These are phyloP conservation scores for Albifimbria verrucaria DNA, from an alignment of 2,329 filamentous ascomycete genomes.

Conservation along the genomic window DNA sequence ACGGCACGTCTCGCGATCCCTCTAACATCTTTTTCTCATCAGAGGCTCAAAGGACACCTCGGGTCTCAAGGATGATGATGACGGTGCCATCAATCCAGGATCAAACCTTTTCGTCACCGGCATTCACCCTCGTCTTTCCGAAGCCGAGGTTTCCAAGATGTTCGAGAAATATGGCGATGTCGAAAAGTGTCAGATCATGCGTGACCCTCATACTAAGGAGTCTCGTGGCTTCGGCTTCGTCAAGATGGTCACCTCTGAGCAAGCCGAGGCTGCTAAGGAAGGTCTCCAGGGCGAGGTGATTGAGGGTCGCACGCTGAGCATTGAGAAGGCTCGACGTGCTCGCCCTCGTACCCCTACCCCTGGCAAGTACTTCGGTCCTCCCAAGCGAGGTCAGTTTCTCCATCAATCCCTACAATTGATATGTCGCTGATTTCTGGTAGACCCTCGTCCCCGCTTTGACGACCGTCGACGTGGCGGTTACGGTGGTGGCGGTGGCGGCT, in stretches of 20 bases:
- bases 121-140: constrained; percentile 87
- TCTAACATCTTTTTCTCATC: constrained; percentile 7
- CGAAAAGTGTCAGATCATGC: constrained; percentile 99
- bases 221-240: constrained; percentile 99
- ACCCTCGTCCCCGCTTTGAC: constrained; percentile 47
- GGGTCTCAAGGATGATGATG: constrained; percentile 59
- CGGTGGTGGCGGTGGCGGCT: constrained; percentile 42
- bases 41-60: constrained; percentile 52
- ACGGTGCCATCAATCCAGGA: constrained; percentile 83
- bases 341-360: constrained; percentile 94
- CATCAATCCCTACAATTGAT: constrained; percentile 15
- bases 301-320: constrained; percentile 93
- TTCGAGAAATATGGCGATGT: constrained; percentile 99
- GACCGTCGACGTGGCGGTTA: constrained; percentile 63
- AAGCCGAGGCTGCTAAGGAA: constrained; percentile 95
- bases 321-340: constrained; percentile 96
- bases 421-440: constrained; percentile 19
- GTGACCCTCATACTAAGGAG: constrained; percentile 96
- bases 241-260: constrained; percentile 94
- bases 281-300: constrained; percentile 92
- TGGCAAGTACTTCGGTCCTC: constrained; percentile 98
- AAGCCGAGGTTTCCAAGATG: constrained; percentile 87
- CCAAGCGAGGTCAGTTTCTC: constrained; percentile 79
- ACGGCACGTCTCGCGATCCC: neutral
- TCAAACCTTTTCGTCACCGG: constrained; percentile 99